Evolutionary conservation across 2,329 filamentous ascomycete genomes (phyloP), one percentile per base, ranked within the genome.

Genomic region (Penicillium vulpinum): DNA sequence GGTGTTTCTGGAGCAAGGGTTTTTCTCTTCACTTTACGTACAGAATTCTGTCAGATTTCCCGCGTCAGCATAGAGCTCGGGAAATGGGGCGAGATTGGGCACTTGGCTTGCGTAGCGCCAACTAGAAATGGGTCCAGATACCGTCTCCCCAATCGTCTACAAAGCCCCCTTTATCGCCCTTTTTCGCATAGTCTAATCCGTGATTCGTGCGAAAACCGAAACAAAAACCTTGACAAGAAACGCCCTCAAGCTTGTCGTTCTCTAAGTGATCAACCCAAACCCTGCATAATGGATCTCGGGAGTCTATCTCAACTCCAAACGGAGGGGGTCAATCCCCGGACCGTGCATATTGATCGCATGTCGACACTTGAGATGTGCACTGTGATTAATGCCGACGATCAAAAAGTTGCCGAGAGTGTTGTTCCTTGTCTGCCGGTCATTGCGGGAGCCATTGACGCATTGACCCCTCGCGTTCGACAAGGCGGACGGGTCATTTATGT

Each of bases 401-500:
- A 66, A 4, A 62, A 53, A 9, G 70, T 77, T 6, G 66, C 73
- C 2, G 51, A 55, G 4, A 70, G 71, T 6, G 67, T 77, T 36
- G 54, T 63, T 15, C 52, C 59, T 4, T 76, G 70, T 48, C 57
- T 77, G 8, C 63, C 69, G 0, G 57, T 64, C 2, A 74, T 77
- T 29, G 71, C 73, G 3, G 61, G 50, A 6, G 69, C 71, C 6
- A 73, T 77, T 35, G 73, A 77, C 54, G 60, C 64, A 1, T 29
- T 75, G 18, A 61, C 67, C 11, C 60, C 60, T 3, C 69, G 72
- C 4, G 69, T 76, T 16, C 65, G 65, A n/a, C 48, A 44, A 13
- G 71, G 74, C 21, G 75, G 75, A 21, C 63, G 74, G 53, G 67
- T 76, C 4, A 60, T 71, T 8, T 75, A 76, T 58, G 72, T 76